Evolutionary conservation across 78 protist genomes (phyloP), one percentile per base, ranked within the genome.

Genomic region (Tieghemostelium lacteum): DNA sequence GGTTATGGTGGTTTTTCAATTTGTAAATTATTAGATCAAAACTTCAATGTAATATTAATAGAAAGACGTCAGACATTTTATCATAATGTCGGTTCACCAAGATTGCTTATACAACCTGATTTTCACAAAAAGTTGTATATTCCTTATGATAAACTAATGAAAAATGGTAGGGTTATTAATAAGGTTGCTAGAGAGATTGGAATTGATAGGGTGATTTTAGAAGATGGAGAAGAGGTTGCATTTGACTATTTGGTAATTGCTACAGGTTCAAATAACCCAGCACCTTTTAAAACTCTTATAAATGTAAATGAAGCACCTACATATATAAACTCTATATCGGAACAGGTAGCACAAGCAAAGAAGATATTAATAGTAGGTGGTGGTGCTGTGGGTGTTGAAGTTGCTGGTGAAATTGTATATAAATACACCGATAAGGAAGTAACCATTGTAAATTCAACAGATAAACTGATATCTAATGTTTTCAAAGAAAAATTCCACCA

Each of bases 1-100:
- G 93, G 93, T 20, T 87, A 74, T 66, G 85, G 71, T 20, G 93
- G 93, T 76, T 42, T 75, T 29, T 34, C 26, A 42, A 50, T 55
- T 22, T 86, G 87, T 0, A 75, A 73, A 33, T n/a, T 16, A 33
- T 49, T 87, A 3, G 93, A 87, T 72, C 19, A 49, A 10, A 57
- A 65, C 28, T 87, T 63, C 60, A 40, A 87, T 63, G 93, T 87
- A 0, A 87, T 86, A 8, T 65, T 87, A n/a, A 62, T 87, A 8
- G 93, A 87, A 39, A 87, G 77, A 65, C 55, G 65, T 26, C 40
- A 73, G 40, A 31, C 50, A 8, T 87, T 87, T 39, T 72, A 49
- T 57, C 86, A 87, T 24, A 74, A 69, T 37, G 26, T 87, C 5
- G 72, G 71, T n/a, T 57, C 87, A 2, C 60, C 65, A 12, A 54